Evolutionary conservation across 345 rosid species (phyloP).

Genomic region (Excoecaria cochinchinensis): DNA sequence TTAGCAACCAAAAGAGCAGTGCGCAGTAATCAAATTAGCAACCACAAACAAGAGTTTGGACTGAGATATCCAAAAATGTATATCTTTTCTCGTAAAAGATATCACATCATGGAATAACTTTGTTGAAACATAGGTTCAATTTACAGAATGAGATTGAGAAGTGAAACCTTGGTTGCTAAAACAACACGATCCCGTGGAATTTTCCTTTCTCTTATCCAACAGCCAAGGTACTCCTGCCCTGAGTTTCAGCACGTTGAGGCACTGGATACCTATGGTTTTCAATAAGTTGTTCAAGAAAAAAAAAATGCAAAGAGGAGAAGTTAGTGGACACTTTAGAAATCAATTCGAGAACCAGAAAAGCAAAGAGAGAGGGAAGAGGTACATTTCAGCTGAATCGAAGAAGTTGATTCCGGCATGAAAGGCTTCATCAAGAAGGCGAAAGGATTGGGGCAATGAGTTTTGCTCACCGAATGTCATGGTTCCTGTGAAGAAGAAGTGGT

Average conservation of each 20-base stretch:
- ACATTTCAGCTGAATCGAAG: slow-evolving; percentile 75
- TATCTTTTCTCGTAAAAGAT: background rate
- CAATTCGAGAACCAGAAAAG: background rate
- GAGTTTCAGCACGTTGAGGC: slow-evolving; percentile 62
- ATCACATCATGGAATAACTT: background rate
- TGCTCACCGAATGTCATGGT: slow-evolving; percentile 71
- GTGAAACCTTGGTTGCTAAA: slow-evolving; percentile 51
- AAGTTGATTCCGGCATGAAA: slow-evolving; percentile 57
- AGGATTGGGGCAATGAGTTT: slow-evolving; percentile 45
- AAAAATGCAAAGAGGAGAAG: background rate
- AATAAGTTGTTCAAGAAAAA: background rate
- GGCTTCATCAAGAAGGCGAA: slow-evolving; percentile 57
- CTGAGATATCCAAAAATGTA: background rate
- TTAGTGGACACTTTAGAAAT: too few relatives aligned
- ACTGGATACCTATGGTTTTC: slow-evolving; percentile 55
- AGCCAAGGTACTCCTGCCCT: slow-evolving; percentile 63
- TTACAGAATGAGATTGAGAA: background rate
- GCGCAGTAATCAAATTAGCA: too few relatives aligned
- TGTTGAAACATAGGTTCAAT: background rate
- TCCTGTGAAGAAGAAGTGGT: slow-evolving; percentile 27
- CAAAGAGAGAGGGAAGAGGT: background rate
- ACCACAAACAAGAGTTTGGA: background rate
- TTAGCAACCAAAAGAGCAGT: background rate
- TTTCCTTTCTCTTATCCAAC: slow-evolving; percentile 51
- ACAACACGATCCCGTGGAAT: slow-evolving; percentile 50